Evolutionary conservation across 2,329 filamentous ascomycete species (phyloP).

Genomic region (Diaporthe amygdali): DNA sequence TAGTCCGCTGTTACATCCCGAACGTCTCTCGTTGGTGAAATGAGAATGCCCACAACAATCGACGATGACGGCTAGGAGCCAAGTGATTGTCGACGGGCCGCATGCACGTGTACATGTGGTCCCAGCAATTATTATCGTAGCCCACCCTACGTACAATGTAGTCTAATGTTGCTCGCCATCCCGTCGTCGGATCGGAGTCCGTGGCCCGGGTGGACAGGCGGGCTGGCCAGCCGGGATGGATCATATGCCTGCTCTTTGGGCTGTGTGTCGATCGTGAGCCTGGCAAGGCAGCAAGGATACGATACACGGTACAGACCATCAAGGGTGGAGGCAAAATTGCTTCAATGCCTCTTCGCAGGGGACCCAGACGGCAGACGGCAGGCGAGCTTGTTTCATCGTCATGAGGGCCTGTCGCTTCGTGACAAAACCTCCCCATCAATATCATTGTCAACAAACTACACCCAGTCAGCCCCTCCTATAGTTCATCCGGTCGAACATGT

Average conservation of each 20-base stretch:
- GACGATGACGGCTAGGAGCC: background rate
- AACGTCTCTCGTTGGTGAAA: background rate
- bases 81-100: constrained; percentile 1
- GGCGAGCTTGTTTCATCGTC: constrained; percentile 7
- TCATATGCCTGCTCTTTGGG: constrained; percentile 9
- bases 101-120: background rate
- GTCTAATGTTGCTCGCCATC: background rate
- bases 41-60: background rate
- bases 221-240: constrained; percentile 16
- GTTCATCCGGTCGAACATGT: background rate
- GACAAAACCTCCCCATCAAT: background rate
- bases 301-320: background rate
- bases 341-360: background rate
- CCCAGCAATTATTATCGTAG: background rate
- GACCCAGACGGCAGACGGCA: background rate
- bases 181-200: background rate
- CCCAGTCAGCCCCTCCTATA: background rate
- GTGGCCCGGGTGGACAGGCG: background rate
- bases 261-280: constrained; percentile 17
- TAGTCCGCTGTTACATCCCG: background rate
- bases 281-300: constrained; percentile 1
- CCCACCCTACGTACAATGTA: too few species aligned
- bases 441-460: background rate
- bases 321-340: constrained; percentile 1
- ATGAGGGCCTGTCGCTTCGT: background rate